Conservation (phyloP, 768 basidiomycete species). For the Rhizopogon vinicolor region DNA sequence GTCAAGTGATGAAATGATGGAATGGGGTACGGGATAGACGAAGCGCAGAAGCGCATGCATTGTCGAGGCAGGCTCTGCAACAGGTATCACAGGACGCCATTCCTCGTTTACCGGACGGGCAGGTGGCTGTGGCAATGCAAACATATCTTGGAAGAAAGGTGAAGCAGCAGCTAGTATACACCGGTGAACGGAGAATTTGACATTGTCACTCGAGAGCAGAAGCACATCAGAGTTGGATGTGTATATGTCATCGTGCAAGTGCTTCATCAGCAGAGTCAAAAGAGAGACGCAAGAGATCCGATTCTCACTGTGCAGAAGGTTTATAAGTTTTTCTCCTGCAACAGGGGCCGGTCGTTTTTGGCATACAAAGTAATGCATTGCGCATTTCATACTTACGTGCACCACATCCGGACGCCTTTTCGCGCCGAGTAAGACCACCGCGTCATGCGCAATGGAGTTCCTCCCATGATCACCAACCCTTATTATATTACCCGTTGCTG, state of each 20-base stretch:
- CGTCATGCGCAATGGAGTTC: no score
- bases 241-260: conserved; percentile 33
- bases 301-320: neutral
- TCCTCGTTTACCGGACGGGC: conserved; percentile 14
- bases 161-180: conserved; percentile 61
- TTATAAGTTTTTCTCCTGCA: no score
- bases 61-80: conserved; percentile 44
- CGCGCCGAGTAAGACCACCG: no score
- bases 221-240: conserved; percentile 48
- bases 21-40: conserved; percentile 59
- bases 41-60: conserved; percentile 52
- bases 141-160: conserved; percentile 66
- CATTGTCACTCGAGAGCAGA: conserved; percentile 40
- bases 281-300: conserved; percentile 2
- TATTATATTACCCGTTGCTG: no score
- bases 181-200: conserved; percentile 57
- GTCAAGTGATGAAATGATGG: conserved; percentile 46
- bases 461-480: no score
- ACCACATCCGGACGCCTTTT: no score
- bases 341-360: no score
- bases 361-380: no score
- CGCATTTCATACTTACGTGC: no score
- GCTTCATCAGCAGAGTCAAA: conserved; percentile 18
- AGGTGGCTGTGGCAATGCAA: conserved; percentile 53
- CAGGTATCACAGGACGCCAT: conserved; percentile 44